phyloP scores from a whole-genome alignment of 2,329 filamentous ascomycete species.

The Cyphellophora europaea region DNA sequence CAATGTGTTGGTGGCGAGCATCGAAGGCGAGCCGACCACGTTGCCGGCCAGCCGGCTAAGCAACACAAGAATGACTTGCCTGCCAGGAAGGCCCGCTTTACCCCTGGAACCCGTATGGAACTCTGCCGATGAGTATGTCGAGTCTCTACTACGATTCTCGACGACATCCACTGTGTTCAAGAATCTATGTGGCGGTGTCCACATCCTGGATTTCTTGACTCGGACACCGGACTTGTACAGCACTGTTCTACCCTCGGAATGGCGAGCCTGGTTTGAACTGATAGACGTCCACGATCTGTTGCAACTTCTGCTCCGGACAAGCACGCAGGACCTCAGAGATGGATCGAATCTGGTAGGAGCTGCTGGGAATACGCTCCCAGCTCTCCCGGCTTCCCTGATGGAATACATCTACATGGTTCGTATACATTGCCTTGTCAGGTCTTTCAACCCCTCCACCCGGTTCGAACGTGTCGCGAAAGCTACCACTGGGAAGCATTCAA shows the following conservation, averaged over 20 bases:
- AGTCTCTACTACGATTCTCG: slow-evolving; percentile 67
- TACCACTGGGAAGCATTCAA: slow-evolving; percentile 7
- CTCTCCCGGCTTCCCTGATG: slow-evolving; percentile 50
- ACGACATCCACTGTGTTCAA: slow-evolving; percentile 68
- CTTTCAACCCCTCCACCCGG: slow-evolving; percentile 33
- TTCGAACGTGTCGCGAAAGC: slow-evolving; percentile 6
- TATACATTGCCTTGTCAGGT: slow-evolving; percentile 56
- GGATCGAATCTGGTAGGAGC: not conserved
- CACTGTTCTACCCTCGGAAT: slow-evolving; percentile 64
- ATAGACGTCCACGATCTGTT: slow-evolving; percentile 67
- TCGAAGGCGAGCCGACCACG: too few species aligned
- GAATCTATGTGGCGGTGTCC: slow-evolving; percentile 90
- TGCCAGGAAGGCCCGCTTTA: too few species aligned
- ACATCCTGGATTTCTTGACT: slow-evolving; percentile 94
- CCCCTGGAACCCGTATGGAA: slow-evolving; percentile 63
- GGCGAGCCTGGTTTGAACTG: slow-evolving; percentile 67
- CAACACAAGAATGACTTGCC: too few species aligned
- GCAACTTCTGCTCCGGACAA: slow-evolving; percentile 63
- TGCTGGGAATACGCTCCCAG: slow-evolving; percentile 23
- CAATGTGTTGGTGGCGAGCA: too few species aligned
- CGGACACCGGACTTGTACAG: slow-evolving; percentile 74
- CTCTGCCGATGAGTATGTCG: slow-evolving; percentile 66
- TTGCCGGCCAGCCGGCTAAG: too few species aligned
- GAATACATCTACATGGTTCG: slow-evolving; percentile 66
- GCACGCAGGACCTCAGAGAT: slow-evolving; percentile 54